phyloP scores from a whole-genome alignment of 352 stramenopile species.

The Pythium scleroteichum region DNA sequence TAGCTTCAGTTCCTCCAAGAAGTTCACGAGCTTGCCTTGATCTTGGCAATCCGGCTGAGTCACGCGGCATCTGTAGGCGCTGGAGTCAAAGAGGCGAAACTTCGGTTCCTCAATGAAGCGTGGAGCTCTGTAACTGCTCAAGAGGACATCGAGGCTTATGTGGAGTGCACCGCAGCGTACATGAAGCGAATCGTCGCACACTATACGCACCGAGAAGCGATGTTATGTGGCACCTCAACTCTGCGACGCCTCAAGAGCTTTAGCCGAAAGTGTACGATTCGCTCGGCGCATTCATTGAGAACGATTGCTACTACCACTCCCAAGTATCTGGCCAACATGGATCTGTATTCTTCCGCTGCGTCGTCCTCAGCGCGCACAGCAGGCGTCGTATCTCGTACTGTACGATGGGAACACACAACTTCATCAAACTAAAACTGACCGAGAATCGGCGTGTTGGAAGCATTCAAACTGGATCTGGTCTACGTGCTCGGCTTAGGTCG shows the following conservation, averaged over 20 bases:
- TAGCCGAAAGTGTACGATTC: conserved; percentile 67
- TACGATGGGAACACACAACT: too few species aligned
- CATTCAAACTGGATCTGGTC: too few species aligned
- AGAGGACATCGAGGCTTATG: conserved; percentile 74
- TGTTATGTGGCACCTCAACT: conserved; percentile 80
- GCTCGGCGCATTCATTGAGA: conserved; percentile 73
- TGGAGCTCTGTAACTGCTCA: conserved; percentile 81
- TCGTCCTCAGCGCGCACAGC: too few species aligned
- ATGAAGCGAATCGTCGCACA: conserved; percentile 87
- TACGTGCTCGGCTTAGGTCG: too few species aligned
- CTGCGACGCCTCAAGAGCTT: conserved; percentile 53
- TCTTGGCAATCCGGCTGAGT: conserved; percentile 65
- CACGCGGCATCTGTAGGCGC: conserved; percentile 28
- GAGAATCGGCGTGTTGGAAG: too few species aligned
- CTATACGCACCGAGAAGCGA: conserved; percentile 85
- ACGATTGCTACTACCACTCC: too few species aligned
- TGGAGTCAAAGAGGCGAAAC: conserved; percentile 44
- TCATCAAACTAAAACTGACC: too few species aligned
- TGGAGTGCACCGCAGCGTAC: conserved; percentile 79
- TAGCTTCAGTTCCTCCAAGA: conserved; percentile 56
- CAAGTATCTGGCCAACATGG: too few species aligned
- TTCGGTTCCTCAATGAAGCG: conserved; percentile 85
- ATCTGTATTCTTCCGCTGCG: too few species aligned
- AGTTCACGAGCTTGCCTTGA: conserved; percentile 48
- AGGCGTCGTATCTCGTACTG: too few species aligned